These are phyloP conservation scores for Macrocybe gigantea DNA, from an alignment of 768 basidiomycete genomes.

Conservation along the genomic window DNA sequence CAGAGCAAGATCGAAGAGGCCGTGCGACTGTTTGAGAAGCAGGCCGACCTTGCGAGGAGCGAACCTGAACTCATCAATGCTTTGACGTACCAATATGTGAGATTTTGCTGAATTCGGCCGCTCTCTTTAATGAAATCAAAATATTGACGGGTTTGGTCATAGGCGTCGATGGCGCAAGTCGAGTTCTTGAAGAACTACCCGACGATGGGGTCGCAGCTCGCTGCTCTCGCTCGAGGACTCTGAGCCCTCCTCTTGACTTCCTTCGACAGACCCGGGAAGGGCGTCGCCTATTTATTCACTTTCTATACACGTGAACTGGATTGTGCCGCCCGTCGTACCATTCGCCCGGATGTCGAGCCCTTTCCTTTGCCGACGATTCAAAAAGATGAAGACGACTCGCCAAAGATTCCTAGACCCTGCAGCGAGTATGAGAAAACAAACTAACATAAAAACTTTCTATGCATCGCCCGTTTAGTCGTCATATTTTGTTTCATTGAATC, in stretches of 20 bases:
- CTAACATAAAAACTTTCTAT: too few species aligned
- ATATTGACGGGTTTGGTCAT: constrained; percentile 8
- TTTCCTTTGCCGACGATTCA: too few species aligned
- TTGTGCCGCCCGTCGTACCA: too few species aligned
- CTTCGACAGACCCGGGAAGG: too few species aligned
- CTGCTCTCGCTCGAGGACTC: constrained; percentile 29
- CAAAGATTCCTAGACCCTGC: too few species aligned
- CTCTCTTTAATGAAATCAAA: neutral
- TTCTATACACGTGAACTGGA: too few species aligned
- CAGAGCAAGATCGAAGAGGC: constrained; percentile 86
- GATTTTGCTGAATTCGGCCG: constrained; percentile 18
- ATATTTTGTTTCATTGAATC: too few species aligned
- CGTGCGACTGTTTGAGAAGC: constrained; percentile 78
- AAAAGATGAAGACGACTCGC: too few species aligned
- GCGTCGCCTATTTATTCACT: too few species aligned
- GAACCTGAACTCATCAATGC: constrained; percentile 82
- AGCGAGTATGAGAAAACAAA: too few species aligned
- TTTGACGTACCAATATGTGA: constrained; percentile 72
- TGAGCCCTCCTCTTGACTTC: neutral
- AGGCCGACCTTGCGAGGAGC: constrained; percentile 81
- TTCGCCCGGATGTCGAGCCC: too few species aligned
- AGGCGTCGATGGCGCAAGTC: constrained; percentile 81
- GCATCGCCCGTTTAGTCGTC: too few species aligned
- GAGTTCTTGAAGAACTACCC: constrained; percentile 84
- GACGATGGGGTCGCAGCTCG: constrained; percentile 69